A percentile compares a stretch with the other conserved stretches of the same genome.
phyloP scores from a whole-genome alignment of 345 rosid genomes.

The Gossypium thurberi region DNA sequence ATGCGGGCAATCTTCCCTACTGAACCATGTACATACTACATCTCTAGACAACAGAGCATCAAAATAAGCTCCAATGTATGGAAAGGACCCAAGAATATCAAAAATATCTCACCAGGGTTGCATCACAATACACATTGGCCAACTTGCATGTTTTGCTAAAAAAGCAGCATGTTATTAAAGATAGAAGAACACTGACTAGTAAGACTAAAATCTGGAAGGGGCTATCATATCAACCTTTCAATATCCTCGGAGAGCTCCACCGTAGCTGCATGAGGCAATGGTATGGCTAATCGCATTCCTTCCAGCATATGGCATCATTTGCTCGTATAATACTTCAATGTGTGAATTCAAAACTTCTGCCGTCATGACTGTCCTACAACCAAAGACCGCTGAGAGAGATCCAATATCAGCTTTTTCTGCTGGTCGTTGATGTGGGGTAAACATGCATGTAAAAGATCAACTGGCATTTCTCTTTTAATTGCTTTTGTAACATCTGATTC shows the following conservation, averaged over 20 bases:
- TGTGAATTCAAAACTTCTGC: constrained; percentile 20
- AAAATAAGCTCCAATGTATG: constrained; percentile 25
- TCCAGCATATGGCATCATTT: constrained; percentile 2
- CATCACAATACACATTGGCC: constrained; percentile 22
- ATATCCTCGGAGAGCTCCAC: constrained; percentile 6
- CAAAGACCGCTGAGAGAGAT: constrained; percentile 76
- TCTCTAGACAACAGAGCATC: constrained; percentile 31
- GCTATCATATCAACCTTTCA: constrained; percentile 6
- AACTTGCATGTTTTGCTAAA: constrained; percentile 15
- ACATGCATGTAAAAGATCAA: constrained; percentile 76
- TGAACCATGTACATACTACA: constrained; percentile 35
- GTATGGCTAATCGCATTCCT: not conserved
- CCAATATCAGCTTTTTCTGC: constrained; percentile 72
- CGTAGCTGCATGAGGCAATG: not conserved
- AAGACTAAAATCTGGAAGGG: constrained; percentile 3
- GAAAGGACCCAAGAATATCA: not conserved
- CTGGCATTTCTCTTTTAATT: constrained; percentile 72
- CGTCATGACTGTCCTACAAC: constrained; percentile 34
- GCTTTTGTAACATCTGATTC: constrained; percentile 67
- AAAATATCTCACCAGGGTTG: constrained; percentile 12
- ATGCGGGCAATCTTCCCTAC: constrained; percentile 20
- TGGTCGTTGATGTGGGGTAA: constrained; percentile 74
- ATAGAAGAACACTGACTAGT: constrained; percentile 5
- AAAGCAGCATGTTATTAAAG: constrained; percentile 11
- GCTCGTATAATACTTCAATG: not conserved